Base-by-base conservation (phyloP, 2,329 filamentous ascomycete species). In the Macroventuria anomochaeta region DNA sequence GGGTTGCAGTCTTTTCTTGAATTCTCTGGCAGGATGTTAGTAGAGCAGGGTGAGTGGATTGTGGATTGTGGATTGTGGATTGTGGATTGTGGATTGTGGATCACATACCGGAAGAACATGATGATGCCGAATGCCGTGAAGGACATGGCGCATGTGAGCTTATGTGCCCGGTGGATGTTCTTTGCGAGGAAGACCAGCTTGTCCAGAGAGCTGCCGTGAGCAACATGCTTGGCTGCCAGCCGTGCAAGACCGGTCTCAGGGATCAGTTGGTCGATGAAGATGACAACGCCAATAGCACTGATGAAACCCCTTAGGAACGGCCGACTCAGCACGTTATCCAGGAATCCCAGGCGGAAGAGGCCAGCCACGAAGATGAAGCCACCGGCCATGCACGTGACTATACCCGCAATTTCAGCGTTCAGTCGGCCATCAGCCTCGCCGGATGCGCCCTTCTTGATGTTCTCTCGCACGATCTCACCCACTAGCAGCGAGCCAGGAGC, bases 231-330 rank as follows among this genome's bases (percentile, higher is more conserved):
- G 46, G 85, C 85, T 0, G 92, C 90, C 15, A 86, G 75, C 1
- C 81, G 77, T 31, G 81, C 82, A 18, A 99, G 81, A 0, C 95
- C 95, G 65, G 96, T 83, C 74, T 97, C 92, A 0, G 93, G 93
- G 46, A 97, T 90, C 37, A 96, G 79, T 76, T 99, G 95, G 73
- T 97, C 95, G 29, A 97, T 91, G 32, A 96, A 86, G 70, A 99
- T 97, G 61, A 97, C 93, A 50, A 97, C 90, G 41, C 95, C 95
- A 71, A 99, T 96, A 43, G 95, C 95, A 52, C 91, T 96, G 76
- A 99, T 97, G 77, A 99, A 99, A 0, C 95, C 95, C 55, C 95
- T 83, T 50, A 97, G 77, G 66, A 99, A 97, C 0, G 95, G 95
- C 28, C 91, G 84, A 63, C 93, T 97, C 29, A 99, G 82, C 10